Evolutionary conservation across 1,139 yeast genomes (phyloP), one percentile per base, ranked within the genome.

Genomic region (Protomyces lactucae-debilis): DNA sequence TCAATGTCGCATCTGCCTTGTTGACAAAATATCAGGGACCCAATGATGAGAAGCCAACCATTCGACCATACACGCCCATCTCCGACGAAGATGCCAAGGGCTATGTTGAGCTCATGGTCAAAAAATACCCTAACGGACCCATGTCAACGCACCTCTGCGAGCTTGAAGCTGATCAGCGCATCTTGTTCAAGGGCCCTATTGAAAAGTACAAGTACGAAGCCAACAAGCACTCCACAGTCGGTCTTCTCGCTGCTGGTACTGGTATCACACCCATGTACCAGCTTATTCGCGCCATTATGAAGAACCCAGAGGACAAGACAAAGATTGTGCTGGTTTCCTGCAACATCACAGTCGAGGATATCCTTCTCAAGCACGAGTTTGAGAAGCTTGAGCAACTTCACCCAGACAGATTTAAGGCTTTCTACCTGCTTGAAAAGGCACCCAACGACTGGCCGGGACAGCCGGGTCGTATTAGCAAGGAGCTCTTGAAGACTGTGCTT

Each of bases 61-160:
- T 95, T 69, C 87, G 99, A 80, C 99, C 99, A 56, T 95, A 95
- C 81, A 95, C 99, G 46, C 99, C 99, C 66, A 82, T 86, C 64
- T 83, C 89, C 43, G 90, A 87, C 72, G 79, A 82, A 64, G 85
- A 84, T 64, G 80, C 82, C 68, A 81, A 82, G 75, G 99, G 99
- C 64, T 76, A 82, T 66, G 80, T 95, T 73, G 91, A 89, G 68
- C 83, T 95, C 71, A 83, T 92, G 68, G 80, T 95, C 76, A 95
- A 95, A 82, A 84, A 81, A 69, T 95, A 95, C 79, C 88, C 85
- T 61, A 78, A 76, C 57, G 98, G 98, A 72, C 87, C 88, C 78
- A 86, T 92, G 85, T 84, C 95, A 63, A 79, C 80, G 72, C 95
- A 90, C 77, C 78, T 91, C 67, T 84, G 82, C 75, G 78, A 78